Evolutionary conservation across 192 early-diverging fungal species (phyloP).

Genomic region (Cladochytrium replicatum): DNA sequence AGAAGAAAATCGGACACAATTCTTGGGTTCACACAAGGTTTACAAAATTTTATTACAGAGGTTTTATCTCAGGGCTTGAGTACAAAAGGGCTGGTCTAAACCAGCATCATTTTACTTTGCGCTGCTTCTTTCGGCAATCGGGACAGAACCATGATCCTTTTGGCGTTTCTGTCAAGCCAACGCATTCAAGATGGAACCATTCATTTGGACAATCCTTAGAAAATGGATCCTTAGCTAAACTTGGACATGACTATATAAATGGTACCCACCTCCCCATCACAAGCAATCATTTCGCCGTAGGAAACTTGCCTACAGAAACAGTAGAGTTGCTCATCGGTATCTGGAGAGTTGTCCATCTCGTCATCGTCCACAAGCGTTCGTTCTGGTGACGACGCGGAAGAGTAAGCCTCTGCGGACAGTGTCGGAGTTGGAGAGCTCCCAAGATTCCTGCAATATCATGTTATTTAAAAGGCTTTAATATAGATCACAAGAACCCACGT

Average conservation of each 20-base stretch:
- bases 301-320: slow-evolving; percentile 55
- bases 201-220: slow-evolving; percentile 52
- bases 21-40: too few relatives aligned
- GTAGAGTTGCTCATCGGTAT: slow-evolving; percentile 52
- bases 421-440: too few relatives aligned
- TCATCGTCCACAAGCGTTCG: background rate
- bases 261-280: slow-evolving; percentile 53
- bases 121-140: slow-evolving; percentile 32
- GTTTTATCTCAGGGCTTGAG: too few relatives aligned
- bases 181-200: slow-evolving; percentile 70
- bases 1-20: too few relatives aligned
- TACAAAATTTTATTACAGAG: too few relatives aligned
- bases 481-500: too few relatives aligned
- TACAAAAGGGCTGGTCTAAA: too few relatives aligned
- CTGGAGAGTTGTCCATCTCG: background rate
- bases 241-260: slow-evolving; percentile 9
- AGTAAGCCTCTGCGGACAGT: too few relatives aligned
- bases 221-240: background rate
- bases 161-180: slow-evolving; percentile 52
- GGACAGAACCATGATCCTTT: slow-evolving; percentile 58
- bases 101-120: too few relatives aligned
- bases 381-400: background rate
- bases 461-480: too few relatives aligned
- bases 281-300: slow-evolving; percentile 69
- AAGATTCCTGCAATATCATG: too few relatives aligned